phyloP scores from a whole-genome alignment of 805 yeast species.

The Yamadazyma scolyti region DNA sequence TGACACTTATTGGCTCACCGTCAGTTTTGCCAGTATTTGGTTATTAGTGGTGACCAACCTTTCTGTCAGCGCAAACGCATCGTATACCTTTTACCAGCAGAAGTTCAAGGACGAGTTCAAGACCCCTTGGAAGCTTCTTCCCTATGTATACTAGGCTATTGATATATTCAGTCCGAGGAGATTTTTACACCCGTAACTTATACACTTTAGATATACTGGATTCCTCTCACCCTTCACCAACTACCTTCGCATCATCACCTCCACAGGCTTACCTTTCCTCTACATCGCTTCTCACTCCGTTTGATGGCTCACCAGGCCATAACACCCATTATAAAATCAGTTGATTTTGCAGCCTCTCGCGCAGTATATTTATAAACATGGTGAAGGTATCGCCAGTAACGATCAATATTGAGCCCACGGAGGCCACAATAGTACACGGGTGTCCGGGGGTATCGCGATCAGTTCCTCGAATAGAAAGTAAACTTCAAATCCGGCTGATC shows the following conservation, averaged over 20 bases:
- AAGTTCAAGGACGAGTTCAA: slow-evolving; percentile 24
- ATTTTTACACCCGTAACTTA: no score
- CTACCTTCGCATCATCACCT: no score
- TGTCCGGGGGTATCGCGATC: slow-evolving; percentile 68
- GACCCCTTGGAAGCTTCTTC: slow-evolving; percentile 33
- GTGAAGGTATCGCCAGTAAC: slow-evolving; percentile 22
- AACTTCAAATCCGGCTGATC: slow-evolving; percentile 50
- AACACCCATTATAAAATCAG: no score
- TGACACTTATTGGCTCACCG: slow-evolving; percentile 14
- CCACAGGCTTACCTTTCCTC: no score
- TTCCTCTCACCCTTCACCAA: no score
- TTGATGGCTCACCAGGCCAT: no score
- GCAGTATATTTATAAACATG: slow-evolving; percentile 6
- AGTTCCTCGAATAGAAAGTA: slow-evolving; percentile 56
- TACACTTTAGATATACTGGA: no score
- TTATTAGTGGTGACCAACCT: slow-evolving; percentile 44
- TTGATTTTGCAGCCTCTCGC: no score
- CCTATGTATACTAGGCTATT: slow-evolving; percentile 24
- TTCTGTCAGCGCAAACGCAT: slow-evolving; percentile 53
- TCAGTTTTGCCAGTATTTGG: slow-evolving; percentile 20
- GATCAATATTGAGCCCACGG: slow-evolving; percentile 46
- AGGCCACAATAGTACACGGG: slow-evolving; percentile 53
- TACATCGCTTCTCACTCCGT: no score
- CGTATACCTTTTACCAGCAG: slow-evolving; percentile 42
- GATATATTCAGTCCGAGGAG: no score